Conservation (phyloP, 805 yeast species). For the Priceomyces haplophilus region DNA sequence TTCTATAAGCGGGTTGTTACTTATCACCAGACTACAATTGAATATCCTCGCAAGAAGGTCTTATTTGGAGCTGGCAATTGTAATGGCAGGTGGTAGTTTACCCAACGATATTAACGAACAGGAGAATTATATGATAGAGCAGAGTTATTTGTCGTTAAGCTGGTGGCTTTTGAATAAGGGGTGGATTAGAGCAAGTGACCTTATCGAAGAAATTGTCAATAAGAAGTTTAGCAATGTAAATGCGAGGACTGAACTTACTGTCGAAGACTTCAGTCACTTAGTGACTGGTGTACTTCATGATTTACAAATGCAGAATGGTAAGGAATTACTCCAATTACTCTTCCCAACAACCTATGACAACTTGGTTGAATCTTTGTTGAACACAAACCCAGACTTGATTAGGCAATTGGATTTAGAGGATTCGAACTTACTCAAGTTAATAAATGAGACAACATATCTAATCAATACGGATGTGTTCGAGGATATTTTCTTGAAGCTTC, state of each 20-base stretch:
- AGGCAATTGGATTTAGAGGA: constrained; percentile 35
- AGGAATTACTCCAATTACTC: constrained; percentile 19
- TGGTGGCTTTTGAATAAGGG: constrained; percentile 96
- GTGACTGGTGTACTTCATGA: constrained; percentile 21
- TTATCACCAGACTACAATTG: constrained; percentile 80
- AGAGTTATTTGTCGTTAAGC: constrained; percentile 78
- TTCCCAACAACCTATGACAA: constrained; percentile 39
- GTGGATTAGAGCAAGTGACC: constrained; percentile 56
- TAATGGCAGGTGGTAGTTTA: constrained; percentile 53
- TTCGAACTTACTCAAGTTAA: constrained; percentile 35
- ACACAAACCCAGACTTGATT: constrained; percentile 43
- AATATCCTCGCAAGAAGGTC: constrained; percentile 86
- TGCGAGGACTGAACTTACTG: constrained; percentile 69
- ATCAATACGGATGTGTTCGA: constrained; percentile 32
- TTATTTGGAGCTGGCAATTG: constrained; percentile 74
- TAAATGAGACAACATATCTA: constrained; percentile 46
- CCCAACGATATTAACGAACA: constrained; percentile 14
- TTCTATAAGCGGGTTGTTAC: constrained; percentile 62
- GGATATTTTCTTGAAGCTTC: constrained; percentile 30
- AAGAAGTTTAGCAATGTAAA: constrained; percentile 59
- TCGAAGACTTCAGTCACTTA: constrained; percentile 53
- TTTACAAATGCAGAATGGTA: constrained; percentile 13
- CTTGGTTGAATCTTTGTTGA: constrained; percentile 46
- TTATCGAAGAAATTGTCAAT: constrained; percentile 55
- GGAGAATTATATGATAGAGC: constrained; percentile 60